Conservation (phyloP, 1,284 basidiomycete genomes). For the Puccinia polysora region DNA sequence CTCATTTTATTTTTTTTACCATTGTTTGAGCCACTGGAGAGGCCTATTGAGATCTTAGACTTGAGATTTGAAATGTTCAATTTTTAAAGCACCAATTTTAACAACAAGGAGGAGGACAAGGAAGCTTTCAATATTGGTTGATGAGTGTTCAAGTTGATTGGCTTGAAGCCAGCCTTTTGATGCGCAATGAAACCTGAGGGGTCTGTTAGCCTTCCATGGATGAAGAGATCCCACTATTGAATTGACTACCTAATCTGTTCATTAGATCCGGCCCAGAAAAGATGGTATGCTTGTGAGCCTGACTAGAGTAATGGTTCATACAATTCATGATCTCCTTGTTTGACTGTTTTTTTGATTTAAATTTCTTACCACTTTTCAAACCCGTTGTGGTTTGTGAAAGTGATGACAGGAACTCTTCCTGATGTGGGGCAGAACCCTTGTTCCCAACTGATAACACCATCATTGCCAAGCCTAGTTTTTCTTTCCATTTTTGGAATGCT, state of each 20-base stretch:
- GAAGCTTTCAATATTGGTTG: not conserved
- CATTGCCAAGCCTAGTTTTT: slow-evolving; percentile 32
- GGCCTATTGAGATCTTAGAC: slow-evolving; percentile 39
- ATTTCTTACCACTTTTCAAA: not conserved
- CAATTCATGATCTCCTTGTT: not conserved
- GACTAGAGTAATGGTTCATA: not conserved
- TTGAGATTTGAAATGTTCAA: not conserved
- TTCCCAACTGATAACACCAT: slow-evolving; percentile 42
- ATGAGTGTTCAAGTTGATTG: slow-evolving; percentile 8
- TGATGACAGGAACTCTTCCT: slow-evolving; percentile 42
- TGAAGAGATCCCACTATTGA: slow-evolving; percentile 14
- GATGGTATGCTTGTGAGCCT: slow-evolving; percentile 13
- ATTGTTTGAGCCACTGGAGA: not conserved
- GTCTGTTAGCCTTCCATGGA: slow-evolving; percentile 32
- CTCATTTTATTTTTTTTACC: slow-evolving; percentile 10
- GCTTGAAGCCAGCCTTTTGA: slow-evolving; percentile 38
- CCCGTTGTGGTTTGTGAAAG: not conserved
- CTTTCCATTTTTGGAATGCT: slow-evolving; percentile 40
- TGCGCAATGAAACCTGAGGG: slow-evolving; percentile 27
- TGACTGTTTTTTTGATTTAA: not conserved
- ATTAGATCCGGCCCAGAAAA: slow-evolving; percentile 34
- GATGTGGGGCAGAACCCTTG: slow-evolving; percentile 41
- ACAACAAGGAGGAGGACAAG: not conserved
- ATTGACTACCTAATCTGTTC: slow-evolving; percentile 27
- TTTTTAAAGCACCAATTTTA: not conserved